phyloP scores from a whole-genome alignment of 2,329 filamentous ascomycete genomes.

The Paramyrothecium roridum region DNA sequence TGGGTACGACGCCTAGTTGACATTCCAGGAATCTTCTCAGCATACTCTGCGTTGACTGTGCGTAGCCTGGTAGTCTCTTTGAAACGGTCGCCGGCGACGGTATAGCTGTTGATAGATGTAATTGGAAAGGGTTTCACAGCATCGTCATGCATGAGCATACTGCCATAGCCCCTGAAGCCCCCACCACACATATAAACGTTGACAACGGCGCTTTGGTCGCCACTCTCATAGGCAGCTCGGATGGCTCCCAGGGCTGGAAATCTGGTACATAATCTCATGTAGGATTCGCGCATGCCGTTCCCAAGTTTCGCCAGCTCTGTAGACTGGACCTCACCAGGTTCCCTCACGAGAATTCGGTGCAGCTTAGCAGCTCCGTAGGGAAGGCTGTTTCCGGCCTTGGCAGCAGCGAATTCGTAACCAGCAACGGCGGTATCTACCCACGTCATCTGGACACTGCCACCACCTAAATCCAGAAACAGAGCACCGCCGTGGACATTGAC shows the following conservation, averaged over 20 bases:
- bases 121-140: conserved; percentile 76
- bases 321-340: conserved; percentile 32
- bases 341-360: conserved; percentile 43
- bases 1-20: conserved; percentile 76
- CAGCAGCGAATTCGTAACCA: conserved; percentile 51
- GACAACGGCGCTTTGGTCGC: conserved; percentile 38
- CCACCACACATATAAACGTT: conserved; percentile 85
- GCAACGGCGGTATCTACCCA: conserved; percentile 50
- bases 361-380: conserved; percentile 61
- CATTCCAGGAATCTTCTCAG: conserved; percentile 68
- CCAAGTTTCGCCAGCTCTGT: conserved; percentile 37
- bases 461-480: conserved; percentile 83
- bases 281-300: conserved; percentile 59
- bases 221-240: conserved; percentile 28
- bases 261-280: conserved; percentile 44
- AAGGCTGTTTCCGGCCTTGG: conserved; percentile 52
- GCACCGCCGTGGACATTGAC: conserved; percentile 58
- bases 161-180: conserved; percentile 88
- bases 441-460: conserved; percentile 65
- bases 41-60: conserved; percentile 42
- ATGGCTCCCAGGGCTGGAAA: conserved; percentile 48
- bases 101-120: conserved; percentile 77
- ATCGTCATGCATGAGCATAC: conserved; percentile 79
- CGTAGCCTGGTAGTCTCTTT: conserved; percentile 49
- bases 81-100: conserved; percentile 60